Base-by-base conservation (phyloP, 2,329 filamentous ascomycete species). In the Talaromyces sp. region DNA sequence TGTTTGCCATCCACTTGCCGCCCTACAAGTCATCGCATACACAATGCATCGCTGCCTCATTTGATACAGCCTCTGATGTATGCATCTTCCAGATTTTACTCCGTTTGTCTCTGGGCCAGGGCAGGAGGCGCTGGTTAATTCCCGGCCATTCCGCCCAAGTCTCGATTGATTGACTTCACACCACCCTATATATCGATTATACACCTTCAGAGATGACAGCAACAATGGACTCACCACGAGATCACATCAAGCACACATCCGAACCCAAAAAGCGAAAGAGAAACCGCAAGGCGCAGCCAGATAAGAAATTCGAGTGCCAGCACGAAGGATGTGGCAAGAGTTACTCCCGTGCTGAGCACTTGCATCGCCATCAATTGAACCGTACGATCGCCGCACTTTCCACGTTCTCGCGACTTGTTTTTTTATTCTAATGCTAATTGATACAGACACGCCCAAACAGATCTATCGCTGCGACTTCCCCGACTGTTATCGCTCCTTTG, bases 331-430 rank as follows among this genome's bases (percentile, higher is more conserved):
- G 95, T 73, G 93, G 92, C 47, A 99, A 97, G 83, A 96, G 90
- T 75, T 99, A 99, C 77, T 97, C 94, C 29, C 87, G 95, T 75
- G 94, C 95, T 8, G 95, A 98, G 79, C 95, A 99, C 82, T 83
- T 99, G 81, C 97, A 97, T 80, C 88, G 95, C 54, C 94, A 98
- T 79, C 93, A 98, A 80, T 81, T 98, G 70, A 99, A 99, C 76
- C 95, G 91, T 93, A 83, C 77, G 88, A 15, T 34, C 17, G 17
- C 2, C 8, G n/a, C 17, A 54, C 15, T 36, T 36, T 36, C 34
- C 5, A 29, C 2, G 5, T 36, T 36, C 34, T 36, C 3, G 34
- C 34, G 15, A 36, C 34, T 4, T 15, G 13, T 36, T 36, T 36
- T 31, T 2, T 15, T 11, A 36, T 36, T 13, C 13, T 36, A 15